Conservation (phyloP, 1,284 basidiomycete genomes). For the Pterulicium gracile region DNA sequence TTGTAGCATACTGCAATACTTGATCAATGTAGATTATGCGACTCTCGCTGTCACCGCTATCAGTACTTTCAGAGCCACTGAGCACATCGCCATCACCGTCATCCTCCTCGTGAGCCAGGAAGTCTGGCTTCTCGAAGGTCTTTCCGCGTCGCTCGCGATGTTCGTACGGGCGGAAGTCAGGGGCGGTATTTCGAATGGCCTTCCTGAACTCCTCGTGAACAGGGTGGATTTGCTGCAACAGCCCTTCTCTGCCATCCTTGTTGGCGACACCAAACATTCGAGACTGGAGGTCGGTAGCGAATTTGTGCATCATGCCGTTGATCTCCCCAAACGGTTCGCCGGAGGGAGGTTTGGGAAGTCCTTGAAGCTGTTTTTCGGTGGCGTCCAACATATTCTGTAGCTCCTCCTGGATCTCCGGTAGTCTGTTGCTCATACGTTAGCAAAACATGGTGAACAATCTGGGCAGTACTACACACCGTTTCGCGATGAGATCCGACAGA, state of each 20-base stretch:
- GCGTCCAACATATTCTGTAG: conserved; percentile 31
- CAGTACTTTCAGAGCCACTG: background rate
- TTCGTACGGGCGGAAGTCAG: conserved; percentile 38
- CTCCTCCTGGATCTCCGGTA: conserved; percentile 49
- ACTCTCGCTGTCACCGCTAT: background rate
- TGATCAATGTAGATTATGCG: conserved; percentile 42
- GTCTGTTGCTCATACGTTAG: conserved; percentile 26
- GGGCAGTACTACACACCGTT: conserved; percentile 18
- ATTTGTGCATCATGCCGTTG: conserved; percentile 30
- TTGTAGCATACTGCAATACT: conserved; percentile 34
- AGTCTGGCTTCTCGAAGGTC: conserved; percentile 12
- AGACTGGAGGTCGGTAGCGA: conserved; percentile 31
- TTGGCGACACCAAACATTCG: conserved; percentile 36
- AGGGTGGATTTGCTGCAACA: conserved; percentile 43
- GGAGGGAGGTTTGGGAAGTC: conserved; percentile 42
- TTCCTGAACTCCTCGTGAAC: conserved; percentile 34
- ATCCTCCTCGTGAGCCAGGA: conserved; percentile 11
- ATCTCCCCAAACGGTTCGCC: conserved; percentile 46
- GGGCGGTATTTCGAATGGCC: conserved; percentile 41
- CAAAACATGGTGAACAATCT: background rate
- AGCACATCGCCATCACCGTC: background rate
- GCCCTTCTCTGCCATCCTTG: conserved; percentile 31
- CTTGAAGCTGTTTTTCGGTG: conserved; percentile 23
- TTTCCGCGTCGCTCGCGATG: conserved; percentile 10
- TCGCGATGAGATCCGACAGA: conserved; percentile 27